Base-by-base conservation (phyloP, 441 rosid species). In the Brassica hybrid region DNA sequence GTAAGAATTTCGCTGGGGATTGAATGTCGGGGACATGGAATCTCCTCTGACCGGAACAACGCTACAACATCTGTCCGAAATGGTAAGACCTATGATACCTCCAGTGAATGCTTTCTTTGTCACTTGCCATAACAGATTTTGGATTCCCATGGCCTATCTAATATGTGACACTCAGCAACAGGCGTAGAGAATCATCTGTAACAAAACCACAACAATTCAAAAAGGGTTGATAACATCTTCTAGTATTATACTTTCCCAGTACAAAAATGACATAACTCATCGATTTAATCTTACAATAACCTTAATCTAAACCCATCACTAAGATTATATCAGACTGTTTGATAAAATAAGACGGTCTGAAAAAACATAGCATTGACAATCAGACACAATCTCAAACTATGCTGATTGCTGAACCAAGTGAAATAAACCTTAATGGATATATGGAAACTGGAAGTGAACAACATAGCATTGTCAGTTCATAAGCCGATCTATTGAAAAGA, bases 21-120 rank as follows among this genome's bases (percentile, higher is more conserved):
- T 81, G 18, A 81, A 78, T 38, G 82, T 78, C 0, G 82, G 84
- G 52, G 84, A 81, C 84, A 81, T 81, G 66, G 84, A 81, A 52
- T 78, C 74, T 38, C 82, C 84, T 62, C 82, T 65, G 2, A 81
- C 84, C 1, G 77, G 77, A 74, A 74, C 74, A 74, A 81, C 38
- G 63, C 79, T 78, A 71, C 69, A 81, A 62, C 69, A 81, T 78
- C 84, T 81, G 45, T 81, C 84, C 19, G 84, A 74, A 74, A 81
- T 74, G 32, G 84, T 81, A 19, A 78, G 36, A 59, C 80, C 84
- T 59, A 81, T 66, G 16, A 81, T 75, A 43, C 82, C 74, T 48
- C 82, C 84, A 59, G 79, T 32, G 69, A 78, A 78, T 25, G 76
- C 52, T 66, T 73, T 78, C 82, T 81, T 81, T 12, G 77, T 27